Evolutionary conservation across 2,329 filamentous ascomycete species (phyloP), one percentile per base, ranked within the genome.

Genomic region (Xylaria sp.): DNA sequence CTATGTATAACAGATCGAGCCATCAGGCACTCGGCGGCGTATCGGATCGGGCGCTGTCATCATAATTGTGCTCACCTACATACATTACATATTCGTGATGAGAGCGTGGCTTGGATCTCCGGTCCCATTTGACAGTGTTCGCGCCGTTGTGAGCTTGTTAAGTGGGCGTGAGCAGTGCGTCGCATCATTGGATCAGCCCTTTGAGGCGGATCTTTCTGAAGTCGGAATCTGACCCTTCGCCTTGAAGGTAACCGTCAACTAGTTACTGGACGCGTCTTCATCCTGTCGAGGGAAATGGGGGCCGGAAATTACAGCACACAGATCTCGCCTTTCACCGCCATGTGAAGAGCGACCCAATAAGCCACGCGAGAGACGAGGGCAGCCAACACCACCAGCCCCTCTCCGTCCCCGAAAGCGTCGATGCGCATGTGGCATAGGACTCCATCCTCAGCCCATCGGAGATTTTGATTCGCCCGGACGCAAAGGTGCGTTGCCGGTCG

Each of bases 311-410:
- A 63, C 48, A 39, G 18, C 30, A 32, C 15, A 60, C 43, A 48
- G 60, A 56, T 28, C 41, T 57, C 30, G 12, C 41, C 32, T 71
- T 76, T 74, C 73, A 76, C 74, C 74, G 74, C 74, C 74, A 76
- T 75, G 74, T 76, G 72, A 66, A 63, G 68, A 72, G 58, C 65
- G 57, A 55, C 65, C 72, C 73, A 74, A 75, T 75, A 73, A 69
- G 58, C 59, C 65, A 70, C 58, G 63, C 64, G 57, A 60, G 34
- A n/a, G 50, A 36, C 20, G 50, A 55, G 50, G 32, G 48, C 48
- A 53, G 48, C 48, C 32, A 53, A 7, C 60, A 72, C 34, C 55
- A 64, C 48, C 41, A 57, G 50, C 55, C 60, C 43, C 71, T 39
- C 36, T 45, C 56, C 13, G 10, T 32, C 61, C 63, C 72, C 70